Evolutionary conservation across 331 rosid species (phyloP).

Genomic region (Pyracantha coccinea): DNA sequence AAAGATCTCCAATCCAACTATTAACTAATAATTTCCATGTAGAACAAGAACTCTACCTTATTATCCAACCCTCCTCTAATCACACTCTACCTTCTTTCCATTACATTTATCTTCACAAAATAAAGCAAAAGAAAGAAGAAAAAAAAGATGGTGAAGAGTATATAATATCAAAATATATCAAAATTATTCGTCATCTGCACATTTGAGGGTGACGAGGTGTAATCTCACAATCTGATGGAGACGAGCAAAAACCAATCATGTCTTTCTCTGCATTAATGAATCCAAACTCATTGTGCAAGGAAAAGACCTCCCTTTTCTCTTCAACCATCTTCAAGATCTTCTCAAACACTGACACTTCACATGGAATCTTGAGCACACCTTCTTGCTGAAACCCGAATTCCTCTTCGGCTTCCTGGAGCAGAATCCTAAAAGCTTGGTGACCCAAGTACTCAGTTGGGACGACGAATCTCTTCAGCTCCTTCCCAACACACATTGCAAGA

Average conservation of each 20-base stretch:
- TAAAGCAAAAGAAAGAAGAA: neutral
- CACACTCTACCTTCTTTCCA: slow-evolving; percentile 1
- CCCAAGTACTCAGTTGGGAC: slow-evolving; percentile 73
- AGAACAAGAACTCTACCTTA: slow-evolving; percentile 4
- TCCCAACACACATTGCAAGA: slow-evolving; percentile 83
- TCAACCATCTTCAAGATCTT: slow-evolving; percentile 68
- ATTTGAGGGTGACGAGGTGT: slow-evolving; percentile 37
- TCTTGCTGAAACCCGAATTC: slow-evolving; percentile 88
- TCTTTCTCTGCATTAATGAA: slow-evolving; percentile 17
- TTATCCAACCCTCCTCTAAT: slow-evolving; percentile 1
- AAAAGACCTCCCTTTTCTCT: slow-evolving; percentile 37
- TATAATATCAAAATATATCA: neutral
- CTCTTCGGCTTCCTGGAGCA: slow-evolving; percentile 82
- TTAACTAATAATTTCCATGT: neutral
- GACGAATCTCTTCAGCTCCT: slow-evolving; percentile 59
- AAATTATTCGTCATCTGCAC: slow-evolving; percentile 34
- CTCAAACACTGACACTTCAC: slow-evolving; percentile 71
- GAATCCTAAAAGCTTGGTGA: slow-evolving; percentile 62
- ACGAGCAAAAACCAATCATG: slow-evolving; percentile 16
- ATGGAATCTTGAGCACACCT: slow-evolving; percentile 84
- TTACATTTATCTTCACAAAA: slow-evolving; percentile 1
- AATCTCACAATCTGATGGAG: slow-evolving; percentile 35
- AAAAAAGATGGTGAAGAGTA: neutral
- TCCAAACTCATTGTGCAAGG: slow-evolving; percentile 29
- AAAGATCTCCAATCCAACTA: neutral